Evolutionary conservation across 306 rosid genomes (phyloP).

Genomic region (Medicago ruthenica): DNA sequence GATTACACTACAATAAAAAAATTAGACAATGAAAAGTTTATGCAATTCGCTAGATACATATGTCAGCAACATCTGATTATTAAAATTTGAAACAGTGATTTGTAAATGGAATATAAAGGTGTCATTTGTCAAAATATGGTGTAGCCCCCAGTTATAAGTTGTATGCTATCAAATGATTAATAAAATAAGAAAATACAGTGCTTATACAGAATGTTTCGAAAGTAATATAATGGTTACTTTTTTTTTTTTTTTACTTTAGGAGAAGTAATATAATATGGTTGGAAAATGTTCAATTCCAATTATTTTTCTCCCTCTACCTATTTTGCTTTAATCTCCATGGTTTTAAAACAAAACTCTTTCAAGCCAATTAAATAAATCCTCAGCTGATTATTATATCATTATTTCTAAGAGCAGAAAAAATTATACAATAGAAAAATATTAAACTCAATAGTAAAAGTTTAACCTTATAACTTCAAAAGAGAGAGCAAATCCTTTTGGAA

Average conservation of each 20-base stretch:
- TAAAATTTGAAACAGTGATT: background rate
- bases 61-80: conserved; percentile 37
- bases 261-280: background rate
- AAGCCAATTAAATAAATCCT: too few relatives aligned
- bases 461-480: too few relatives aligned
- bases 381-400: too few relatives aligned
- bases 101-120: conserved; percentile 38
- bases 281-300: background rate
- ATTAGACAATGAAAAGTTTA: conserved; percentile 2
- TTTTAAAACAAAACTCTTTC: too few relatives aligned
- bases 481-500: too few relatives aligned
- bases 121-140: conserved; percentile 43
- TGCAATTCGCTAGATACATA: background rate
- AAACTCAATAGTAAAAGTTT: too few relatives aligned
- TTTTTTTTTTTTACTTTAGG: background rate
- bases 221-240: conserved; percentile 19
- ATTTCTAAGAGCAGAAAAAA: too few relatives aligned
- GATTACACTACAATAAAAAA: background rate
- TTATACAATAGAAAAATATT: too few relatives aligned
- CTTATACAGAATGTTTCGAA: conserved; percentile 6
- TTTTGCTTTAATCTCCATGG: too few relatives aligned
- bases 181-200: background rate
- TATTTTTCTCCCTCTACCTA: too few relatives aligned
- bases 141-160: conserved; percentile 29
- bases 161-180: background rate